Evolutionary conservation across 1,139 yeast species (phyloP).

Genomic region (Citeromyces hawaiiensis): DNA sequence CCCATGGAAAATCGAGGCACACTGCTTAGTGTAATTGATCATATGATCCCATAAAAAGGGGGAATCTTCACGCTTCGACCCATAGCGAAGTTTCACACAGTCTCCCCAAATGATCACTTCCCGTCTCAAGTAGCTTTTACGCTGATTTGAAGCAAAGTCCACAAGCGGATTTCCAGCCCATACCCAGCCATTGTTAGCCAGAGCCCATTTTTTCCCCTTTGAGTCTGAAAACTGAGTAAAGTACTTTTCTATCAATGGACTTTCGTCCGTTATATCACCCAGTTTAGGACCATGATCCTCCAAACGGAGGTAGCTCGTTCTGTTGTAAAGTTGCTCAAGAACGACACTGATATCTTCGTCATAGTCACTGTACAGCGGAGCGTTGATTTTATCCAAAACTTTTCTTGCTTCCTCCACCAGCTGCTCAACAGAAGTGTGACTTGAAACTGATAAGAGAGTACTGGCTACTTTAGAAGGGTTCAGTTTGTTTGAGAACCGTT

Average conservation of each 20-base stretch:
- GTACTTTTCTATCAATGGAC: constrained; percentile 74
- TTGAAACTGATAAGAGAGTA: constrained; percentile 16
- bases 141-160: constrained; percentile 75
- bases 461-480: constrained; percentile 36
- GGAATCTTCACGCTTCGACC: constrained; percentile 62
- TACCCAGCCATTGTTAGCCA: constrained; percentile 97
- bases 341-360: constrained; percentile 61
- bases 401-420: constrained; percentile 27
- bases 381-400: constrained; percentile 66
- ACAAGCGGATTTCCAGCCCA: constrained; percentile 95
- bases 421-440: constrained; percentile 7
- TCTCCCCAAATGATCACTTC: constrained; percentile 98
- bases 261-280: constrained; percentile 43
- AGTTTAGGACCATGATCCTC: constrained; percentile 71
- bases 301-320: constrained; percentile 64
- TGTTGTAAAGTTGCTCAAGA: constrained; percentile 53
- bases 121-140: constrained; percentile 76
- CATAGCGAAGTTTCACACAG: constrained; percentile 87
- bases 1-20: constrained; percentile 77
- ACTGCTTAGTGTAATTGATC: constrained; percentile 58
- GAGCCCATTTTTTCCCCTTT: constrained; percentile 48
- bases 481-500: constrained; percentile 38
- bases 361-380: constrained; percentile 58
- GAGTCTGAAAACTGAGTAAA: constrained; percentile 55
- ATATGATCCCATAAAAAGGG: constrained; percentile 85